These are phyloP conservation scores for Choanephora cucurbitarum DNA, from an alignment of 371 early-diverging fungal genomes.

Conservation along the genomic window DNA sequence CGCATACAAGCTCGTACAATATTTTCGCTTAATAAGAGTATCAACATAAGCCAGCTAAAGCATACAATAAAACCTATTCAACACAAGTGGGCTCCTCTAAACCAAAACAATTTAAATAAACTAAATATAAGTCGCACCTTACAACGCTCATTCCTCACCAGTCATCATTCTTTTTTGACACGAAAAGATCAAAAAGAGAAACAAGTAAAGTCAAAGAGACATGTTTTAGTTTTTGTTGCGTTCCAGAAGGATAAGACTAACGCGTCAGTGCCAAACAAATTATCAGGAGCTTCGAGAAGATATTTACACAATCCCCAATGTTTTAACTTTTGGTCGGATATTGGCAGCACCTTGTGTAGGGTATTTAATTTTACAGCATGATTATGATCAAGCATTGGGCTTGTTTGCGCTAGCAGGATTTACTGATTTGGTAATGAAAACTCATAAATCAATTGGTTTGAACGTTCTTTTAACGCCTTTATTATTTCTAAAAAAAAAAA, in stretches of 20 bases:
- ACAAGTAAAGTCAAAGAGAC: not conserved
- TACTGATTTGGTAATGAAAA: conserved; percentile 75
- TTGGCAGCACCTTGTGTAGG: conserved; percentile 86
- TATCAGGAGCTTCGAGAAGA: conserved; percentile 58
- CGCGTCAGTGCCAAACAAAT: not conserved
- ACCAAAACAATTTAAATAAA: not conserved
- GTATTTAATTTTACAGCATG: conserved; percentile 76
- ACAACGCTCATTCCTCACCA: not conserved
- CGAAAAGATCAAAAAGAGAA: not conserved
- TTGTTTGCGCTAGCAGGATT: conserved; percentile 80
- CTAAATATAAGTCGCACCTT: not conserved
- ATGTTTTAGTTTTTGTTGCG: no score
- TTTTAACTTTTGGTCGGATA: conserved; percentile 79
- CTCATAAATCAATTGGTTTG: not conserved
- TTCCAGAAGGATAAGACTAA: not conserved
- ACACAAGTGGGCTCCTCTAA: not conserved
- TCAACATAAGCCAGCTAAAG: not conserved
- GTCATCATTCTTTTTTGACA: not conserved
- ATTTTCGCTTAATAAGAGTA: not conserved
- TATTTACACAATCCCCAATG: conserved; percentile 89
- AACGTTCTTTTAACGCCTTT: conserved; percentile 6
- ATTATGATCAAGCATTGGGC: conserved; percentile 69
- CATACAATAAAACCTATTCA: not conserved
- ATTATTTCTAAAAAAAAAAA: not conserved
- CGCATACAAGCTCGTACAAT: not conserved